Percentiles rank a stretch among this genome's conserved stretches.
Conservation (phyloP, 768 basidiomycete species). For the Porphyrellus cyaneotinctus region DNA sequence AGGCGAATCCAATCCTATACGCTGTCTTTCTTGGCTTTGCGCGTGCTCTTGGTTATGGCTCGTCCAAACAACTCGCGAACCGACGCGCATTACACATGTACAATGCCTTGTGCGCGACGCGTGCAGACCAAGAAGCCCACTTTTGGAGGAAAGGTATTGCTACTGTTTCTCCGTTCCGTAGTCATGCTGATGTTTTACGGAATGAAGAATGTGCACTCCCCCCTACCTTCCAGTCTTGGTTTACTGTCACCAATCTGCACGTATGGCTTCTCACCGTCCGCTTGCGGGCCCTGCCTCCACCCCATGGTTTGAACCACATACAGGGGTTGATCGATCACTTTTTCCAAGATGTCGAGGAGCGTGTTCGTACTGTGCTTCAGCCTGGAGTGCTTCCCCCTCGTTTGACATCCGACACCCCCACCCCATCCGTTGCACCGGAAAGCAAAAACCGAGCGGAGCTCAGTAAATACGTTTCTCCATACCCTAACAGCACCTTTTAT, state of each 20-base stretch:
- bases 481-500: slow-evolving; percentile 24
- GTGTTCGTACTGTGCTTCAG: slow-evolving; percentile 76
- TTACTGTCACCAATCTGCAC: slow-evolving; percentile 89
- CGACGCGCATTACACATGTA: slow-evolving; percentile 57
- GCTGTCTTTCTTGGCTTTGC: slow-evolving; percentile 46
- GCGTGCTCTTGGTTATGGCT: slow-evolving; percentile 54
- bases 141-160: slow-evolving; percentile 67
- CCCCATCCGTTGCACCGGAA: slow-evolving; percentile 2
- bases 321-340: slow-evolving; percentile 91
- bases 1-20: slow-evolving; percentile 45
- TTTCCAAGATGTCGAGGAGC: slow-evolving; percentile 90
- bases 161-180: background rate
- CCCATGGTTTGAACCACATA: slow-evolving; percentile 63
- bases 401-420: slow-evolving; percentile 9
- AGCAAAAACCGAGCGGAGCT: slow-evolving; percentile 21
- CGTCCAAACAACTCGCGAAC: slow-evolving; percentile 57
- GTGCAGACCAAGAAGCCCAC: slow-evolving; percentile 52
- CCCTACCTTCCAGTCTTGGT: slow-evolving; percentile 96
- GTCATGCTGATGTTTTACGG: background rate
- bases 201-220: slow-evolving; percentile 74
- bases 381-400: slow-evolving; percentile 39
- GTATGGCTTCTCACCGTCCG: slow-evolving; percentile 88
- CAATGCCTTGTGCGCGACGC: slow-evolving; percentile 49
- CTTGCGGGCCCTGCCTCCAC: slow-evolving; percentile 72
- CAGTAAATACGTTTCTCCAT: slow-evolving; percentile 19